Conservation (phyloP, 2,329 filamentous ascomycete genomes). For the Cryphonectria naterciae region DNA sequence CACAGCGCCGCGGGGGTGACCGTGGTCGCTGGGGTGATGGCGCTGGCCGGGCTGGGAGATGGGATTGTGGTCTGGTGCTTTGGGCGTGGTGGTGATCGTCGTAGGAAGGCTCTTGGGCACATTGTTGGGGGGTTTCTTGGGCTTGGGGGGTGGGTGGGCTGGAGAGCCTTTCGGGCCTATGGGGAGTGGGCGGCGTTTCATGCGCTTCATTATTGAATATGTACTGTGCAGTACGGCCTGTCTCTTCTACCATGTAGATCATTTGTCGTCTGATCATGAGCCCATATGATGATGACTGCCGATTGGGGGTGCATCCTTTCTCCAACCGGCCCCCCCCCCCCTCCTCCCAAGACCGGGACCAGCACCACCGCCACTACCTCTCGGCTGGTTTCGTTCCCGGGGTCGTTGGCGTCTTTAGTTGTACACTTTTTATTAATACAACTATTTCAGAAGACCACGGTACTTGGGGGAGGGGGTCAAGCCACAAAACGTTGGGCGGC, state of each 20-base stretch:
- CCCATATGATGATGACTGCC: slow-evolving; percentile 2
- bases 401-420: background rate
- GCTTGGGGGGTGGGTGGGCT: slow-evolving; percentile 36
- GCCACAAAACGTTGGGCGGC: background rate
- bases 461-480: background rate
- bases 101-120: slow-evolving; percentile 35
- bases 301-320: background rate
- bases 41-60: slow-evolving; percentile 39
- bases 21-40: slow-evolving; percentile 36
- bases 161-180: slow-evolving; percentile 28
- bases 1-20: slow-evolving; percentile 37
- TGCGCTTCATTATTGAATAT: slow-evolving; percentile 14
- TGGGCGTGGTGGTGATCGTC: slow-evolving; percentile 30
- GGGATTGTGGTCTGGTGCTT: slow-evolving; percentile 40
- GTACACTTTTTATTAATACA: background rate
- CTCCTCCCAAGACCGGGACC: too few species aligned
- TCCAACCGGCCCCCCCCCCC: background rate
- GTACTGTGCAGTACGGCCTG: too few species aligned
- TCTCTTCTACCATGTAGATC: too few species aligned
- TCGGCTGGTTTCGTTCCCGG: slow-evolving; percentile 9
- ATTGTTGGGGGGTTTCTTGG: slow-evolving; percentile 34
- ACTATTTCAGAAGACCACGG: background rate
- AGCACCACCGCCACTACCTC: background rate
- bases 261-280: background rate
- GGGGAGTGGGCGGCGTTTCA: slow-evolving; percentile 22